phyloP scores from a whole-genome alignment of 108 stramenopile species.

The Nannochloropsis gaditana region DNA sequence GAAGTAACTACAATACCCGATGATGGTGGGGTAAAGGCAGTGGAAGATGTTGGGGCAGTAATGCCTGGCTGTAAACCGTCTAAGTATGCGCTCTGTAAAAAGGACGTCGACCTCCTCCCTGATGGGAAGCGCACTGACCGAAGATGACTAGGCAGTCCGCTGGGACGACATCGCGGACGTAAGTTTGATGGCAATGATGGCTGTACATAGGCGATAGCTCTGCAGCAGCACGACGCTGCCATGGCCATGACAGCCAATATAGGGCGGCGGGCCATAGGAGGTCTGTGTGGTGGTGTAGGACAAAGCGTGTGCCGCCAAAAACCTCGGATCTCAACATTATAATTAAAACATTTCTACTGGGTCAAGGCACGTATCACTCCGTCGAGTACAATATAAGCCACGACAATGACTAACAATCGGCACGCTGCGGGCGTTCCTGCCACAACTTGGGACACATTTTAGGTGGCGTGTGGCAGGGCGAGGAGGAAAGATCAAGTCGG shows the following conservation, averaged over 20 bases:
- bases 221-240: not conserved
- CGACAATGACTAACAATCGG: too few species aligned
- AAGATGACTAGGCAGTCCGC: too few species aligned
- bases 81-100: not conserved
- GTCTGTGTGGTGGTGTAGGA: not conserved
- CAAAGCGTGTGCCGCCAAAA: too few species aligned
- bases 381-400: too few species aligned
- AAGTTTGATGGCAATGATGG: not conserved
- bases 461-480: too few species aligned
- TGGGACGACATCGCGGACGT: too few species aligned
- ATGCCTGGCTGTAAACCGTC: not conserved
- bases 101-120: not conserved
- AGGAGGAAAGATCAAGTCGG: too few species aligned
- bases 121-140: not conserved
- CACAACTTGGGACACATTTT: too few species aligned
- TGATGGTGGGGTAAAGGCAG: not conserved
- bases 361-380: too few species aligned
- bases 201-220: not conserved
- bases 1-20: not conserved
- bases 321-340: too few species aligned
- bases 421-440: too few species aligned
- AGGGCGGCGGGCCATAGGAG: not conserved
- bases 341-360: too few species aligned
- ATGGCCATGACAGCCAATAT: not conserved
- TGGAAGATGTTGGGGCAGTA: conserved; percentile 9